Conservation (phyloP, 352 stramenopile species). For the Globisporangium barbulae region DNA sequence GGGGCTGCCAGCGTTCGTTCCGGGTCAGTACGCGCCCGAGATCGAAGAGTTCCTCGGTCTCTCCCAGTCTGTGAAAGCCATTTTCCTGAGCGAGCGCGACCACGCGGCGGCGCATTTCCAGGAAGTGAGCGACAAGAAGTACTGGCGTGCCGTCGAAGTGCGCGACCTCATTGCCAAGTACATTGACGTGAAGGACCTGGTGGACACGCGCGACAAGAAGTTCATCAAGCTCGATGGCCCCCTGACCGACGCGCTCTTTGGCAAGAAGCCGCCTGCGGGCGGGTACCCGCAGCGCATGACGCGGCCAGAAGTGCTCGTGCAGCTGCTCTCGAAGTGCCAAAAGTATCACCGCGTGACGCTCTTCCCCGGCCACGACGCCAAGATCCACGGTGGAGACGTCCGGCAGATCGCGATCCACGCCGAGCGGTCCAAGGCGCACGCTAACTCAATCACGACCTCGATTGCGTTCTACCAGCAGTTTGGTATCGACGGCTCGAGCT, state of each 20-base stretch:
- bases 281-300: slow-evolving; percentile 61
- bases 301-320: slow-evolving; percentile 49
- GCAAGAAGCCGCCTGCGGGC: slow-evolving; percentile 52
- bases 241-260: slow-evolving; percentile 71
- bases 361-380: slow-evolving; percentile 64
- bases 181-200: slow-evolving; percentile 49
- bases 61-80: slow-evolving; percentile 46
- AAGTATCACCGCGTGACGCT: slow-evolving; percentile 70
- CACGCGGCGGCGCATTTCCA: slow-evolving; percentile 22
- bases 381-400: slow-evolving; percentile 52
- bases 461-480: slow-evolving; percentile 80
- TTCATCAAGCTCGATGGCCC: slow-evolving; percentile 60
- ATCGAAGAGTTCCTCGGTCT: slow-evolving; percentile 67
- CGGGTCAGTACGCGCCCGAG: slow-evolving; percentile 60
- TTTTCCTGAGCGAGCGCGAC: slow-evolving; percentile 33
- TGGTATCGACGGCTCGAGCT: slow-evolving; percentile 60
- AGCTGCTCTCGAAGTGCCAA: slow-evolving; percentile 58
- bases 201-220: slow-evolving; percentile 61
- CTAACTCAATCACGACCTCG: slow-evolving; percentile 63
- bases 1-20: slow-evolving; percentile 38
- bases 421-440: slow-evolving; percentile 66
- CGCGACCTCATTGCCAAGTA: slow-evolving; percentile 61
- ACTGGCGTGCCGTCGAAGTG: slow-evolving; percentile 50
- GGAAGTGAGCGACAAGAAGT: slow-evolving; percentile 35
- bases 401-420: slow-evolving; percentile 64